Evolutionary conservation across 768 basidiomycete genomes (phyloP).

Genomic region (Coprinopsis sp.): DNA sequence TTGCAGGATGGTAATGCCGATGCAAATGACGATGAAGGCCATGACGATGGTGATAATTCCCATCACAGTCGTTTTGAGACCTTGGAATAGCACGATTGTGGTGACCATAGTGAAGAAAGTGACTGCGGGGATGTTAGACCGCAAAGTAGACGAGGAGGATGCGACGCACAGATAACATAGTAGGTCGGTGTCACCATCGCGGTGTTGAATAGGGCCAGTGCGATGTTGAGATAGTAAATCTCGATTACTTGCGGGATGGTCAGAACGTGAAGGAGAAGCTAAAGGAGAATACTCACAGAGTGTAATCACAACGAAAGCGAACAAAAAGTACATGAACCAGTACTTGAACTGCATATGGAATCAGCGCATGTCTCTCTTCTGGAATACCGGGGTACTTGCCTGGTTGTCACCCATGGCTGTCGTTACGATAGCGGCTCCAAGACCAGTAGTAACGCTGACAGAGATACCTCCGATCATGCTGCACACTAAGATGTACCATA

Average conservation of each 20-base stretch:
- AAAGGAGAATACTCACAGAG: conserved; percentile 51
- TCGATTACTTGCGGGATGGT: conserved; percentile 60
- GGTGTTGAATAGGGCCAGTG: conserved; percentile 92
- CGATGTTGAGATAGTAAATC: conserved; percentile 93
- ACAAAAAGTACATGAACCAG: conserved; percentile 88
- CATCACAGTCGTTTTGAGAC: conserved; percentile 68
- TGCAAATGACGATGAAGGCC: conserved; percentile 87
- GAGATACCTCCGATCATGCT: conserved; percentile 95
- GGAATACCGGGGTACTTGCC: conserved; percentile 32
- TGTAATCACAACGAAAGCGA: conserved; percentile 79
- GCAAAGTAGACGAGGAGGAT: conserved; percentile 2
- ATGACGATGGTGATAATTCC: conserved; percentile 89
- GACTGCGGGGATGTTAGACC: conserved; percentile 38
- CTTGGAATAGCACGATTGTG: conserved; percentile 86
- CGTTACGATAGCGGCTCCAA: conserved; percentile 87
- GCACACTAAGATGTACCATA: conserved; percentile 94
- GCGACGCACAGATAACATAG: conserved; percentile 70
- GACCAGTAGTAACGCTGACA: conserved; percentile 90
- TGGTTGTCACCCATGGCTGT: conserved; percentile 73
- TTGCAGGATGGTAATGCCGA: conserved; percentile 93
- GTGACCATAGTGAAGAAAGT: conserved; percentile 84
- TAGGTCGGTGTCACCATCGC: conserved; percentile 86
- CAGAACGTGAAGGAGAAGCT: conserved; percentile 5
- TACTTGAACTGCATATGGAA: conserved; percentile 62
- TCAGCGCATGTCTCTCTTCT: background rate